Base-by-base conservation (phyloP, 176 grass and related monocot genomes). In the Cenchrus americanus region DNA sequence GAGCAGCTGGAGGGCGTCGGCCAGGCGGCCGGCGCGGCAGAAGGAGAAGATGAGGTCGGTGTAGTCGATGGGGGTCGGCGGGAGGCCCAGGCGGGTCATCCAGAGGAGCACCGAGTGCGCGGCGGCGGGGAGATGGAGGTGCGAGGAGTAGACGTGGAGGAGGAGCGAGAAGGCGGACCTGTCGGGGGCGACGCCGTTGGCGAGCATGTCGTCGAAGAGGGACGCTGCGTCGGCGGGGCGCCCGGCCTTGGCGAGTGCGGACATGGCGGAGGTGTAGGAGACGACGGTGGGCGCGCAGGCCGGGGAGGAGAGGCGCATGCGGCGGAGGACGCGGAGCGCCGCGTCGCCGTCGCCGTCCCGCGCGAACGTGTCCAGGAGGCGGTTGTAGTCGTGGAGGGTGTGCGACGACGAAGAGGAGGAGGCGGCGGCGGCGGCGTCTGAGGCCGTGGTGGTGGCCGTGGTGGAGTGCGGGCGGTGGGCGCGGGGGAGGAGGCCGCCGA, bases 191-290 rank as follows among this genome's bases (percentile, higher is more conserved):
- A 98, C 69, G 34, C 96, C 91, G 68, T 80, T 57, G 44, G 84
- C 77, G 68, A 98, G 78, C 96, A 98, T 98, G 82, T 98, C 85
- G 40, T 93, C 82, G 87, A 98, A 95, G 80, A 98, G 88, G 27
- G 87, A 77, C 12, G 85, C 87, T 43, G 96, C 96, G 15, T 98
- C 91, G 34, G 77, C 78, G 32, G 77, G 52, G 76, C 93, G 87
- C 2, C 69, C 82, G 14, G 80, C 78, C 71, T 88, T 88, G 85
- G 84, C 52, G 42, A 98, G 89, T 21, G 96, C 89, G 22, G 90
- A 78, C 75, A 98, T 90, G 37, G 86, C 93, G 14, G 87, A 88
- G 73, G 83, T 83, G 83, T 98, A 98, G 73, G 88, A 93, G 68
- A 22, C 66, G 42, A 74, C 85, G 9, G 90, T 89, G 40, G 96